Base-by-base conservation (phyloP, 108 stramenopile genomes). In the Skeletonema grethae region DNA sequence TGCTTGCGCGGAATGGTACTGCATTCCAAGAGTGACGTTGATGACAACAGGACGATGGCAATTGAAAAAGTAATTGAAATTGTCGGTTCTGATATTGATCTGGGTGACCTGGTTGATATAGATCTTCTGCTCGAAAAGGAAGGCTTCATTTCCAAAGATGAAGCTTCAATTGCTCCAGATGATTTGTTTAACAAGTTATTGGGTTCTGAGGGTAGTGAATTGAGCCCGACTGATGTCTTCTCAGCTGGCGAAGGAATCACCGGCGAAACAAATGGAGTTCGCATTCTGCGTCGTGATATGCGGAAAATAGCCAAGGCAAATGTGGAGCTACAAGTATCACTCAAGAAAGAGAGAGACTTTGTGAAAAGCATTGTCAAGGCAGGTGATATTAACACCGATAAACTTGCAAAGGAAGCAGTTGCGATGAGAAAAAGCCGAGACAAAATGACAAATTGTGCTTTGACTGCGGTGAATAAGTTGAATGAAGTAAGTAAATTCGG, bases 101-200 rank as follows among this genome's bases (percentile, higher is more conserved):
- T 53, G 6, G n/a, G 50, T 22, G 50, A 53, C 8, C 50, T 53
- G 20, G 50, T 53, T 53, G 50, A 53, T 53, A 22, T 53, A 53
- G 45, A 64, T 24, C 7, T 5, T 20, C 46, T 64, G 0, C 20
- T 64, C 9, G 20, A 64, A 56, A n/a, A 55, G 4, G 24, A 64
- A 8, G 24, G 48, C 50, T 55, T 64, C 63, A 64, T 64, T 64
- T 53, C 50, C 50, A 53, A 53, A 24, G 50, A 20, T 1, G 50
- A 53, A 53, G n/a, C 9, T 20, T n/a, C 50, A 22, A 5, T 22
- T 53, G 15, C 6, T 22, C 22, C 50, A 22, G 50, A 53, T 22
- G 50, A 22, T 8, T 53, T 53, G 7, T 53, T 53, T 8, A 53
- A 53, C 50, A 53, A 53, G 22, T 22, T 53, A 22, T 24, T 22